A percentile compares a stretch with the other conserved stretches of the same genome.
phyloP scores from a whole-genome alignment of 768 basidiomycete genomes.

The Phylloporus sp. region DNA sequence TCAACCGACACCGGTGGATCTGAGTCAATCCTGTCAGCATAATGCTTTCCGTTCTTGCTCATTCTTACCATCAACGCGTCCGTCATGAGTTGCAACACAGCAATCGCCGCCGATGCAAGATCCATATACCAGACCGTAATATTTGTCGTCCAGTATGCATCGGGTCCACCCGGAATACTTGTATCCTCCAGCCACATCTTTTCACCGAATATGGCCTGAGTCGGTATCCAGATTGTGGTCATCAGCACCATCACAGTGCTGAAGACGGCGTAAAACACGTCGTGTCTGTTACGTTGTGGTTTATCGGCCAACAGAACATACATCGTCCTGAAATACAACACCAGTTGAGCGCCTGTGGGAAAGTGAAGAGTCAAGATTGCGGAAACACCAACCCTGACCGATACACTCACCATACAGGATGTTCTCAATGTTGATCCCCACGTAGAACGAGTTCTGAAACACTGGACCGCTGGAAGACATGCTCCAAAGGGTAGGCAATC shows the following conservation, averaged over 20 bases:
- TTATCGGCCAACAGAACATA: slow-evolving; percentile 9
- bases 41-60: not conserved
- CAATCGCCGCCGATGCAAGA: slow-evolving; percentile 26
- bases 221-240: slow-evolving; percentile 31
- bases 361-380: not conserved
- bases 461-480: slow-evolving; percentile 20
- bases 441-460: slow-evolving; percentile 22
- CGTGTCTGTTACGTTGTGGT: not conserved
- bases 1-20: slow-evolving; percentile 38
- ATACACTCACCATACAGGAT: slow-evolving; percentile 22
- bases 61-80: slow-evolving; percentile 37
- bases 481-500: not conserved
- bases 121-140: slow-evolving; percentile 29
- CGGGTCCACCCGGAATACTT: slow-evolving; percentile 33
- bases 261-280: slow-evolving; percentile 23
- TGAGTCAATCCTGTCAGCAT: slow-evolving; percentile 13
- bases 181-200: slow-evolving; percentile 35
- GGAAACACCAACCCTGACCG: too few species aligned
- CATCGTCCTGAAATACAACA: slow-evolving; percentile 26
- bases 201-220: slow-evolving; percentile 30
- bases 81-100: slow-evolving; percentile 33
- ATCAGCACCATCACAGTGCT: slow-evolving; percentile 29
- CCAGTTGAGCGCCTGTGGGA: slow-evolving; percentile 20
- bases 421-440: slow-evolving; percentile 24
- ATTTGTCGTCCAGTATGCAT: slow-evolving; percentile 29